Evolutionary conservation across 2,329 filamentous ascomycete genomes (phyloP), one percentile per base, ranked within the genome.

Genomic region (Aspergillus sp.): DNA sequence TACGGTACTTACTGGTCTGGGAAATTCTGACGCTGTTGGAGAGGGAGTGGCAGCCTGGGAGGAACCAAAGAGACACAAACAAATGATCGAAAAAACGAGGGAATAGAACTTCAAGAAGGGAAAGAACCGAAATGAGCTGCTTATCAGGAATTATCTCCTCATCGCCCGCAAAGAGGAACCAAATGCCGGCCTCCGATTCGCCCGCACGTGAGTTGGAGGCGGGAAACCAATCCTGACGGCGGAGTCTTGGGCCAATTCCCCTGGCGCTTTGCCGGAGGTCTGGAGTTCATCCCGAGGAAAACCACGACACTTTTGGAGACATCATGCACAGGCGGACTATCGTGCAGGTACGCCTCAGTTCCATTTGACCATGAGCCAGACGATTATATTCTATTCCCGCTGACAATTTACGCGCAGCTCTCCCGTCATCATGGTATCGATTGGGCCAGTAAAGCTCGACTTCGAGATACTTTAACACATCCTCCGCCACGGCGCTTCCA

Each of bases 351-450:
- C 68, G 58, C 46, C n/a, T 54, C 19, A 19, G 19, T 19, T 49
- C 34, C 15, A 4, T 51, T 23, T 53, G 49, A 28, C 38, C 15
- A 9, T 11, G 19, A 11, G 28, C 19, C 19, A 28, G 34, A 38
- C 19, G 4, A 8, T 3, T 30, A 3, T 19, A 5, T 31, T n/a
- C 45, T 13, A 25, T 1, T n/a, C 13, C 19, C 45, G 22, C 47
- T 50, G 13, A 43, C 55, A 41, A 34, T 54, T 15, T 47, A 38
- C 49, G 41, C 54, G 28, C 63, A 78, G 77, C 66, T 80, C 55
- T 72, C 76, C 58, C 76, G 75, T 64, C 72, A 72, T 67, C 72
- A 75, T 62, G 72, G 73, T 64, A 64, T 78, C 69, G 77, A 79
- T 67, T 71, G 77, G 68, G 73, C 74, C 57, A 75, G 74, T 68